Evolutionary conservation across 2,329 filamentous ascomycete genomes (phyloP).

Genomic region (Ophiostoma ips): DNA sequence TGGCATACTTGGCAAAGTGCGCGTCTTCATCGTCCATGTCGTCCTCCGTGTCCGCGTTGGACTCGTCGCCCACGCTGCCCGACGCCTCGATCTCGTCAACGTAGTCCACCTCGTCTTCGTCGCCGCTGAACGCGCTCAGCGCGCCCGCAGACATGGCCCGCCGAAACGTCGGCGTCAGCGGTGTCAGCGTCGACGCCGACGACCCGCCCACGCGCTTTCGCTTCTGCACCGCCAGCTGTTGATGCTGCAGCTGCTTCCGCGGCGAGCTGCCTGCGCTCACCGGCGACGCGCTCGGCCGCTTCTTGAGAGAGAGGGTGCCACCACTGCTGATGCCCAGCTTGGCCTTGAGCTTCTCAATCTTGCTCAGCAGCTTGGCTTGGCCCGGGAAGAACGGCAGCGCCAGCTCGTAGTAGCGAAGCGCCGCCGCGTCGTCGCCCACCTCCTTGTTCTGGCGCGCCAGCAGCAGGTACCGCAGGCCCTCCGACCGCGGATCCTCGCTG

Average conservation of each 20-base stretch:
- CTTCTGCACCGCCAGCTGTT: slow-evolving; percentile 3
- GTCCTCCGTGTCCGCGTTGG: slow-evolving; percentile 27
- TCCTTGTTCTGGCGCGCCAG: slow-evolving; percentile 87
- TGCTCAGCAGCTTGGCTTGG: slow-evolving; percentile 61
- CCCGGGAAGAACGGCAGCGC: slow-evolving; percentile 76
- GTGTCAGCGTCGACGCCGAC: slow-evolving; percentile 17
- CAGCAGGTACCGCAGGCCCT: slow-evolving; percentile 74
- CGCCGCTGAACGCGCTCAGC: neutral
- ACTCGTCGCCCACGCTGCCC: neutral
- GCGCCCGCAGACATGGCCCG: slow-evolving; percentile 12
- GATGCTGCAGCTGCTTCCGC: neutral
- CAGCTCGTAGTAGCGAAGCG: slow-evolving; percentile 73
- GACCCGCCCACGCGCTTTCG: slow-evolving; percentile 3
- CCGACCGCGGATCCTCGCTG: slow-evolving; percentile 56
- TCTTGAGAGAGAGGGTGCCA: slow-evolving; percentile 6
- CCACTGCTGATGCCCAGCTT: slow-evolving; percentile 27
- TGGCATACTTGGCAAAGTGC: slow-evolving; percentile 23
- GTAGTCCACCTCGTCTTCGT: slow-evolving; percentile 10
- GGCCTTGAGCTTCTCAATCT: slow-evolving; percentile 49
- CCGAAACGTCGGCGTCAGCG: slow-evolving; percentile 24
- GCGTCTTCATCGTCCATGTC: slow-evolving; percentile 28
- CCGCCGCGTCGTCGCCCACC: slow-evolving; percentile 61
- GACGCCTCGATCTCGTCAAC: slow-evolving; percentile 24
- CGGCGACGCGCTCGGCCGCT: neutral
- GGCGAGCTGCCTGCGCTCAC: neutral